Evolutionary conservation across 2,329 filamentous ascomycete species (phyloP).

Genomic region (Botrytis pseudocinerea): DNA sequence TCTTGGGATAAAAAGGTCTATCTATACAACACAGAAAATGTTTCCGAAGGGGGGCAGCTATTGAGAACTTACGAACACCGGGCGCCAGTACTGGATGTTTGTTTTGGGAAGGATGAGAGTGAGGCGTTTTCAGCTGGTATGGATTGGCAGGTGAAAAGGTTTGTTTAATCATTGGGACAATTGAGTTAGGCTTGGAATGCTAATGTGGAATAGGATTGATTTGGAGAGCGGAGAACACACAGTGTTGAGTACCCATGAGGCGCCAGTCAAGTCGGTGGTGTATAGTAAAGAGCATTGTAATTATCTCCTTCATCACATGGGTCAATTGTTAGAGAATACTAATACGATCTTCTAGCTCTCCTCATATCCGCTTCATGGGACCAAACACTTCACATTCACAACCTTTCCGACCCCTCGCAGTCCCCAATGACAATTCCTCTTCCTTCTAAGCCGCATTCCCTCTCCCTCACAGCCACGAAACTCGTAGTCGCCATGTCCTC

Average conservation of each 20-base stretch:
- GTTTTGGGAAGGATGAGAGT: slow-evolving; percentile 79
- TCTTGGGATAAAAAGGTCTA: slow-evolving; percentile 95
- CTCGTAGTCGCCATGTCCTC: slow-evolving; percentile 95
- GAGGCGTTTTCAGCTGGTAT: slow-evolving; percentile 85
- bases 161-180: slow-evolving; percentile 10
- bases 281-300: slow-evolving; percentile 73
- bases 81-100: slow-evolving; percentile 86
- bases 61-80: slow-evolving; percentile 75
- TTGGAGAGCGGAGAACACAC: slow-evolving; percentile 71
- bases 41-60: slow-evolving; percentile 57
- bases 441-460: slow-evolving; percentile 84
- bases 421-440: slow-evolving; percentile 67
- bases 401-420: slow-evolving; percentile 54
- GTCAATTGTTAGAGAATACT: slow-evolving; percentile 19
- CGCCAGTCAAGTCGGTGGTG: slow-evolving; percentile 79
- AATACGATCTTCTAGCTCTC: slow-evolving; percentile 51
- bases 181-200: slow-evolving; percentile 2
- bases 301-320: slow-evolving; percentile 32
- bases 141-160: slow-evolving; percentile 84
- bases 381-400: slow-evolving; percentile 81
- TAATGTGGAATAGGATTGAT: slow-evolving; percentile 56
- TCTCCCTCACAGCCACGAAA: slow-evolving; percentile 75
- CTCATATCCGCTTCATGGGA: slow-evolving; percentile 95
- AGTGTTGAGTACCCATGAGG: slow-evolving; percentile 74
- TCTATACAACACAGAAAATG: slow-evolving; percentile 70